Conservation (phyloP, 2,329 filamentous ascomycete species). For the Aspergillus carbonarius region DNA sequence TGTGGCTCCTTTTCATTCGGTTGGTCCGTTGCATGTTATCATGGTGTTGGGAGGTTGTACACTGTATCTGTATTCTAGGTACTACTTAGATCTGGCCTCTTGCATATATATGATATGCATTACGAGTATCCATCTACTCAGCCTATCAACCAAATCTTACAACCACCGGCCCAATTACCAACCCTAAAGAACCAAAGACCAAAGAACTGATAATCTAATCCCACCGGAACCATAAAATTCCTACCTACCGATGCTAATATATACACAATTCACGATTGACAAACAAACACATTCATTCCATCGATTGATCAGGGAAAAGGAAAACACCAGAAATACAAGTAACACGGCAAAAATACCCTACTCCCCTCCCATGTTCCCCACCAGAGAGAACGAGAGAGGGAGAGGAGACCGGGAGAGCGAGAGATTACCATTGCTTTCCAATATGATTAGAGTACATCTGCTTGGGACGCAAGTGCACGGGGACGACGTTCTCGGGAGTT, state of each 20-base stretch:
- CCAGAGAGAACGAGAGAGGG: too few species aligned
- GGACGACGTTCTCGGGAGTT: constrained; percentile 66
- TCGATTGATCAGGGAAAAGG: constrained; percentile 22
- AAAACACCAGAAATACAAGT: constrained; percentile 21
- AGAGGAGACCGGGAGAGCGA: constrained; percentile 5
- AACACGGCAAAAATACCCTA: constrained; percentile 14
- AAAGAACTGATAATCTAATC: not conserved
- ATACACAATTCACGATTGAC: constrained; percentile 24
- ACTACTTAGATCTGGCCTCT: too few species aligned
- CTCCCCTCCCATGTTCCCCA: not conserved
- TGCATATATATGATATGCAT: too few species aligned
- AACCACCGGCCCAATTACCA: not conserved
- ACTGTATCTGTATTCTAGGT: not conserved
- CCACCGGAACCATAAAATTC: constrained; percentile 23
- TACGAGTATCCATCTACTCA: not conserved
- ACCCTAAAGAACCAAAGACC: not conserved
- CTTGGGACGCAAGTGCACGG: constrained; percentile 68
- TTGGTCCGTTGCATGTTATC: too few species aligned
- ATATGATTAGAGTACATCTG: constrained; percentile 46
- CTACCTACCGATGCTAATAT: constrained; percentile 36
- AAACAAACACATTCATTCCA: constrained; percentile 27
- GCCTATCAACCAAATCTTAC: not conserved
- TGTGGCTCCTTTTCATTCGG: too few species aligned
- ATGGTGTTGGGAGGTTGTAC: not conserved
- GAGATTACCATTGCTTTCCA: constrained; percentile 20